Conservation (phyloP, 2,329 filamentous ascomycete species). For the Fusarium keratoplasticum region DNA sequence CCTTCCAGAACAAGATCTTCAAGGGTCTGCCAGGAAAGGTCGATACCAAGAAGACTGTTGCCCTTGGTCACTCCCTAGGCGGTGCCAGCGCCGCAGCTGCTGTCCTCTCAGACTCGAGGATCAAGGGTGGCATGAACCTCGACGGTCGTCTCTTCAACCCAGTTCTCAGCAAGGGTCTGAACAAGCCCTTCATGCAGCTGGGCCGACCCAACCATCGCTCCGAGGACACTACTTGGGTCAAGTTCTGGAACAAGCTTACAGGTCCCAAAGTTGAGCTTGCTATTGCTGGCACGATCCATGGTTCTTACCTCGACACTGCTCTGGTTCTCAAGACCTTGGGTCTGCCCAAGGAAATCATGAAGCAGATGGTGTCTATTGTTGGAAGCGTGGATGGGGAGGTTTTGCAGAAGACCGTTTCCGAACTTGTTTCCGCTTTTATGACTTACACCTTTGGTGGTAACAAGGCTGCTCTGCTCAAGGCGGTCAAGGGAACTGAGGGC, state of each 20-base stretch:
- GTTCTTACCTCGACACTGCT: slow-evolving; percentile 49
- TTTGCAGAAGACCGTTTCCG: slow-evolving; percentile 36
- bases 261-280: slow-evolving; percentile 41
- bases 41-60: slow-evolving; percentile 45
- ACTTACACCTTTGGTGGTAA: slow-evolving; percentile 27
- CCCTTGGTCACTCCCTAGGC: slow-evolving; percentile 55
- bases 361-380: not conserved
- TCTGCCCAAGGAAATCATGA: slow-evolving; percentile 25
- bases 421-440: slow-evolving; percentile 39
- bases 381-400: slow-evolving; percentile 21
- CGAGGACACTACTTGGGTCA: slow-evolving; percentile 49
- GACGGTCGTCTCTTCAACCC: slow-evolving; percentile 53
- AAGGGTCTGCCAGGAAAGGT: slow-evolving; percentile 39
- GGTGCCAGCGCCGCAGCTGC: slow-evolving; percentile 52
- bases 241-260: slow-evolving; percentile 44
- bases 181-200: slow-evolving; percentile 47
- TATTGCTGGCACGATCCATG: slow-evolving; percentile 45
- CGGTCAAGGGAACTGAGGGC: slow-evolving; percentile 15
- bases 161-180: slow-evolving; percentile 42
- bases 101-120: slow-evolving; percentile 45
- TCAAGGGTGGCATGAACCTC: slow-evolving; percentile 54
- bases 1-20: slow-evolving; percentile 24
- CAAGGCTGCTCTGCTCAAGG: slow-evolving; percentile 6
- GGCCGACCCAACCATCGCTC: slow-evolving; percentile 45
- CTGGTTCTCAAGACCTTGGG: slow-evolving; percentile 39